Percentiles rank a stretch among this genome's conserved stretches.
phyloP scores from a whole-genome alignment of 495 filamentous ascomycete species.

The Tuber aestivum region DNA sequence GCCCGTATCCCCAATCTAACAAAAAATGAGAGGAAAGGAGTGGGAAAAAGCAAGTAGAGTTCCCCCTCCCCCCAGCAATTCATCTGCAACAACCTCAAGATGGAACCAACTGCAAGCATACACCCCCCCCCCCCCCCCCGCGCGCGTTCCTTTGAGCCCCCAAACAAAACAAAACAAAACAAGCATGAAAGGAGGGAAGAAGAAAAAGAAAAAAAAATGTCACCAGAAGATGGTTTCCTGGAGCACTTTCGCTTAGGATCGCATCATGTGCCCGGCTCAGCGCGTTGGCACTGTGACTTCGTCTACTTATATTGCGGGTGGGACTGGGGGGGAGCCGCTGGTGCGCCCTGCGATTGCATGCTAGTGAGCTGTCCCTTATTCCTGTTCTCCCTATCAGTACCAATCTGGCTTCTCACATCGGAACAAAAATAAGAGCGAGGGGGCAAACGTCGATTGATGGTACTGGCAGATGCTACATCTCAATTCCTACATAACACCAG shows the following conservation, averaged over 20 bases:
- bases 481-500: conserved; percentile 19
- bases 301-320: conserved; percentile 19
- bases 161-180: background rate
- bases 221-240: background rate
- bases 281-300: background rate
- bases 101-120: background rate
- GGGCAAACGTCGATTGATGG: conserved; percentile 30
- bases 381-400: conserved; percentile 10
- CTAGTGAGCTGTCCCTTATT: conserved; percentile 24
- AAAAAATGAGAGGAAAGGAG: background rate
- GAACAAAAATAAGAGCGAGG: background rate
- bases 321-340: background rate
- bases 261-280: background rate
- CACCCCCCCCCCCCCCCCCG: background rate
- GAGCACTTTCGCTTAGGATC: background rate
- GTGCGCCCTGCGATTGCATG: conserved; percentile 21
- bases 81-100: background rate
- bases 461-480: conserved; percentile 29
- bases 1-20: conserved; percentile 10
- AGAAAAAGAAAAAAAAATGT: background rate
- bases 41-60: background rate
- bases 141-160: background rate
- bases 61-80: background rate
- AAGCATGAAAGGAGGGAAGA: background rate
- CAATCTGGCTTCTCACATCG: conserved; percentile 4